Percentiles rank a stretch among this genome's conserved stretches.
Conservation (phyloP, 2,329 filamentous ascomycete genomes). For the Fusarium metavorans region DNA sequence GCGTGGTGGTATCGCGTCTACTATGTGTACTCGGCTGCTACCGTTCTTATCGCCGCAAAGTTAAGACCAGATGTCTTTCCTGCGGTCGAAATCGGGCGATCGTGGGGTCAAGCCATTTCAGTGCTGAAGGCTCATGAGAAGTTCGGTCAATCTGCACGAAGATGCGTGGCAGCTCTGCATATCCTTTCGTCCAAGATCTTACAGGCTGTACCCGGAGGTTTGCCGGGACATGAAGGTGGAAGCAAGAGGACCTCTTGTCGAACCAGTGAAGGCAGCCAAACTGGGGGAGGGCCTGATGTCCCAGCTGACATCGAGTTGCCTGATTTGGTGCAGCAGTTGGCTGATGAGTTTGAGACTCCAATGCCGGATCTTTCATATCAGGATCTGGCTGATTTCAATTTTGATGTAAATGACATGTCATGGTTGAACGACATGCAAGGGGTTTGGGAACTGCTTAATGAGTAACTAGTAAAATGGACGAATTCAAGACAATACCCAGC, state of each 20-base stretch:
- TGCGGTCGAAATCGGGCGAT: slow-evolving; percentile 39
- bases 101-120: slow-evolving; percentile 50
- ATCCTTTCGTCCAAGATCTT: slow-evolving; percentile 51
- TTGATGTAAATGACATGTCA: slow-evolving; percentile 49
- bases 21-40: slow-evolving; percentile 53
- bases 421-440: slow-evolving; percentile 51
- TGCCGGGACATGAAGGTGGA: background rate
- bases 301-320: slow-evolving; percentile 6
- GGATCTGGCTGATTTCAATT: slow-evolving; percentile 44
- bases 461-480: slow-evolving; percentile 1
- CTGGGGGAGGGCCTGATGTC: background rate
- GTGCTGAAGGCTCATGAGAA: slow-evolving; percentile 50
- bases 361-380: slow-evolving; percentile 37
- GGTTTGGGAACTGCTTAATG: slow-evolving; percentile 47
- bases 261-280: background rate
- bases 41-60: slow-evolving; percentile 51
- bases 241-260: background rate
- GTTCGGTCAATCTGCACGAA: slow-evolving; percentile 48
- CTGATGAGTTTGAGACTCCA: slow-evolving; percentile 38
- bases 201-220: slow-evolving; percentile 30
- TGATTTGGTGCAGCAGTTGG: slow-evolving; percentile 30
- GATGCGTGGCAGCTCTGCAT: slow-evolving; percentile 50
- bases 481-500: background rate
- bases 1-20: slow-evolving; percentile 56
- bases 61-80: slow-evolving; percentile 50